Conservation (phyloP, 805 yeast genomes). For the Nakazawaea laoshanensis region DNA sequence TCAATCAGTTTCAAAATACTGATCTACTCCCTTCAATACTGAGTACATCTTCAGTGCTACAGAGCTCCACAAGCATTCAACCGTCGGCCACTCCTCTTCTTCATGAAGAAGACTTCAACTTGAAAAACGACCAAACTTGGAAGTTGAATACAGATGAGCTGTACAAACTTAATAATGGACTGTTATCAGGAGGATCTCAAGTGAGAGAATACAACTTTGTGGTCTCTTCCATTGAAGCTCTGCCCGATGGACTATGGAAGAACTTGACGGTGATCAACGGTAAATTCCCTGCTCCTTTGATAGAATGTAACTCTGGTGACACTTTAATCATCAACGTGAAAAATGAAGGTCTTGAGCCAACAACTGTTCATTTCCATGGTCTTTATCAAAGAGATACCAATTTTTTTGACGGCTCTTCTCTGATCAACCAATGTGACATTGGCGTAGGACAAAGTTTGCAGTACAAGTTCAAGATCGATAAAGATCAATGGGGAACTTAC, state of each 20-base stretch:
- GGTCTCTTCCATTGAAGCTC: slow-evolving; percentile 2
- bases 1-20: too few species aligned
- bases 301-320: slow-evolving; percentile 16
- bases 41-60: too few species aligned
- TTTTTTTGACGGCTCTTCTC: slow-evolving; percentile 16
- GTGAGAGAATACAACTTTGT: slow-evolving; percentile 3
- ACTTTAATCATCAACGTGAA: slow-evolving; percentile 13
- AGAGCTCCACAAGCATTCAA: too few species aligned
- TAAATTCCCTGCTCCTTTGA: slow-evolving; percentile 16
- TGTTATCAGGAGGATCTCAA: not conserved
- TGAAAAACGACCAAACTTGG: slow-evolving; percentile 14
- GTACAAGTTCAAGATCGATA: slow-evolving; percentile 13
- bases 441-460: slow-evolving; percentile 10
- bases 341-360: slow-evolving; percentile 13
- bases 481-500: slow-evolving; percentile 16
- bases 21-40: too few species aligned
- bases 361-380: slow-evolving; percentile 17
- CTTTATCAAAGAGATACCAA: slow-evolving; percentile 14
- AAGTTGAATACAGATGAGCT: slow-evolving; percentile 18
- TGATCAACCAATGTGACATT: slow-evolving; percentile 15
- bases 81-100: too few species aligned
- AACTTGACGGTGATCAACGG: slow-evolving; percentile 15
- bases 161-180: slow-evolving; percentile 14
- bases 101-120: not conserved
- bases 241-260: slow-evolving; percentile 11